Conservation (phyloP, 805 yeast species). For the Kluyveromyces wickerhamii region DNA sequence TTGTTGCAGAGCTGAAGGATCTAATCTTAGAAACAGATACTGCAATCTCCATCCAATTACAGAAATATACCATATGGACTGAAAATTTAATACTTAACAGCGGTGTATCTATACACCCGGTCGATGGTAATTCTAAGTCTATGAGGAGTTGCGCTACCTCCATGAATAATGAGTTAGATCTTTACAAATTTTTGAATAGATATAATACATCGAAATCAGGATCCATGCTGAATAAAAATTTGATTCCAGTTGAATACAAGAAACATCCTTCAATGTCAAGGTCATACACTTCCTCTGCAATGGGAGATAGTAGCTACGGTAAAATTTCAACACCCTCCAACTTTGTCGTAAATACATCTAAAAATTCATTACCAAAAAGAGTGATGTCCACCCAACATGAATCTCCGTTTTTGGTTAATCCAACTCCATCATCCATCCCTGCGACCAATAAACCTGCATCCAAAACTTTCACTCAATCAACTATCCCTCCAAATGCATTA, state of each 20-base stretch:
- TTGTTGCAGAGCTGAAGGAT: conserved; percentile 62
- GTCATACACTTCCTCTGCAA: conserved; percentile 17
- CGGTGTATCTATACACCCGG: conserved; percentile 76
- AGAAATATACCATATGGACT: conserved; percentile 79
- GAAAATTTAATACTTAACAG: conserved; percentile 78
- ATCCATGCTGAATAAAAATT: conserved; percentile 32
- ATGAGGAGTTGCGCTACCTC: conserved; percentile 71
- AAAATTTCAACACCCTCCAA: conserved; percentile 13
- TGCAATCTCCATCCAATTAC: conserved; percentile 81
- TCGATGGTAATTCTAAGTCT: conserved; percentile 47
- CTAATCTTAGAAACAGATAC: conserved; percentile 80
- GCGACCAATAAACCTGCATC: conserved; percentile 9
- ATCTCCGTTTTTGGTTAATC: conserved; percentile 20
- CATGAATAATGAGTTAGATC: conserved; percentile 76
- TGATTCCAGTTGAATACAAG: conserved; percentile 62
- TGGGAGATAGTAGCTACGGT: conserved; percentile 7
- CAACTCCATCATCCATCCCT: conserved; percentile 8
- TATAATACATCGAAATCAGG: conserved; percentile 32
- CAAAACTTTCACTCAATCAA: neutral
- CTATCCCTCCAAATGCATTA: neutral
- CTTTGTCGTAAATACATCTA: conserved; percentile 24
- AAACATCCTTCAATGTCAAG: conserved; percentile 57
- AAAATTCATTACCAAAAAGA: conserved; percentile 27
- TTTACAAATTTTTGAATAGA: conserved; percentile 58
- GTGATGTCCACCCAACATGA: conserved; percentile 29